Percentiles rank a stretch among this genome's conserved stretches.
Conservation (phyloP, 345 rosid genomes). For the Eucalyptus decipiens region DNA sequence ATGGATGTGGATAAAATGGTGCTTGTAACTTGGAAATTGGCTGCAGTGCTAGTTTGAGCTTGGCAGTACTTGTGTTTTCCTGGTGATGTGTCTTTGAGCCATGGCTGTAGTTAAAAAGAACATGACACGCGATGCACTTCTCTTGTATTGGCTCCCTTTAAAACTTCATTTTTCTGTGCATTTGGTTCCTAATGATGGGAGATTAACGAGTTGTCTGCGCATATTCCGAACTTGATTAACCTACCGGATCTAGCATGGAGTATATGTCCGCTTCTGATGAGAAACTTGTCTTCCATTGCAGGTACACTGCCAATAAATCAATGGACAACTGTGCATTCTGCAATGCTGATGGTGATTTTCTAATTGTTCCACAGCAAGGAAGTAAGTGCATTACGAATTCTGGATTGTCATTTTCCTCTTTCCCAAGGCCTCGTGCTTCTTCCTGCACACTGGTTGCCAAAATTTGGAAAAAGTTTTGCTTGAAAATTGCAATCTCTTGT, state of each 20-base stretch:
- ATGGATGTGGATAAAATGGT: background rate
- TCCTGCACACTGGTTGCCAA: background rate
- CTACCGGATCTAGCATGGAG: background rate
- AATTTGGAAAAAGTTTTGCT: background rate
- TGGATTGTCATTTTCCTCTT: background rate
- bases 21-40: background rate
- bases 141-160: background rate
- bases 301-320: conserved; percentile 82
- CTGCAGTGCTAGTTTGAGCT: background rate
- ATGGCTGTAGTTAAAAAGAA: background rate
- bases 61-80: background rate
- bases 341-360: conserved; percentile 94
- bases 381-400: conserved; percentile 32
- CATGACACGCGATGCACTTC: background rate
- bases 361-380: conserved; percentile 88
- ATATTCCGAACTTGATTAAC: background rate
- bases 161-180: background rate
- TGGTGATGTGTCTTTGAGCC: background rate
- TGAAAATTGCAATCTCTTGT: background rate
- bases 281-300: background rate
- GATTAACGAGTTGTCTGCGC: background rate
- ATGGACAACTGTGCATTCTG: conserved; percentile 87
- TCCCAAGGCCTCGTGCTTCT: background rate
- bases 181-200: background rate
- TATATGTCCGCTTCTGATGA: background rate